Conservation (phyloP, 345 rosid species). For the Salix suchowensis region DNA sequence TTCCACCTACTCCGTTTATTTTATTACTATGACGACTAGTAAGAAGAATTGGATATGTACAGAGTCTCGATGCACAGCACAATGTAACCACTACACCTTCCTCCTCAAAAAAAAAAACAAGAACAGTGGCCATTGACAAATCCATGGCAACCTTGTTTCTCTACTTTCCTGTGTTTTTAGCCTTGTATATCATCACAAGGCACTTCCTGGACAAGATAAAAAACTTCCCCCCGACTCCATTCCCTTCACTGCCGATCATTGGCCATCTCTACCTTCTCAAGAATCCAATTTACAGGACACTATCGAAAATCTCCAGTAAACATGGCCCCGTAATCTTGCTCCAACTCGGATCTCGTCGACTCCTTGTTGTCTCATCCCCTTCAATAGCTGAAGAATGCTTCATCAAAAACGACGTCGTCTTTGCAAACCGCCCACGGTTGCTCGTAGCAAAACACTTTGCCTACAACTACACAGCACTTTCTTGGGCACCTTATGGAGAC, state of each 20-base stretch:
- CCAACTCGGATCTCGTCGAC: constrained; percentile 24
- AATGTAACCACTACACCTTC: no score
- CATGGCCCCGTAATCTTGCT: constrained; percentile 18
- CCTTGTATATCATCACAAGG: constrained; percentile 6
- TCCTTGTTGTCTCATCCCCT: constrained; percentile 29
- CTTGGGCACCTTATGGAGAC: constrained; percentile 27
- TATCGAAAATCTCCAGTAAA: constrained; percentile 18
- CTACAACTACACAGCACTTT: constrained; percentile 16
- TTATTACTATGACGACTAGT: neutral
- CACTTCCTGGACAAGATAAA: neutral
- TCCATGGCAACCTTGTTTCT: neutral
- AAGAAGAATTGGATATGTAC: no score
- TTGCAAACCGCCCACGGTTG: constrained; percentile 33
- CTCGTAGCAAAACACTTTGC: constrained; percentile 26
- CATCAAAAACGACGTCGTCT: constrained; percentile 28
- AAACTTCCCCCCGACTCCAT: constrained; percentile 28
- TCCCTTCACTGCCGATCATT: constrained; percentile 20
- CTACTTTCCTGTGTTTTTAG: constrained; percentile 2
- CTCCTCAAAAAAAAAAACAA: no score
- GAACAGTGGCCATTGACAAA: neutral
- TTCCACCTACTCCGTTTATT: no score
- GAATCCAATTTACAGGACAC: constrained; percentile 20
- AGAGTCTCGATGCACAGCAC: no score
- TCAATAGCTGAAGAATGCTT: constrained; percentile 29
- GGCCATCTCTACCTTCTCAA: constrained; percentile 39